Evolutionary conservation across 306 rosid genomes (phyloP).

Genomic region (Trifolium fragiferum): DNA sequence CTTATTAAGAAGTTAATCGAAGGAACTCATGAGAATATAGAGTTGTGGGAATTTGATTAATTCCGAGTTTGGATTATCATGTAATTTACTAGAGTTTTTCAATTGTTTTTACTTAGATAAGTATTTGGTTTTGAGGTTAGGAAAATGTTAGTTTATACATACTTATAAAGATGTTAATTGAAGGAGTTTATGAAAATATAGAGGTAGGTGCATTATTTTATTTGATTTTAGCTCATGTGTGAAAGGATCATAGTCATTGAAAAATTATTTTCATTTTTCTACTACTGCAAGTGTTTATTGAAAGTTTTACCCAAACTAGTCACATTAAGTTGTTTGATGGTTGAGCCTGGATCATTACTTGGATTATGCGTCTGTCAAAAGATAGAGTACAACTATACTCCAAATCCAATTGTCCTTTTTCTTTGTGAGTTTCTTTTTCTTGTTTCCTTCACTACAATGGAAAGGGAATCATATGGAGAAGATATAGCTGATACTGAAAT

Average conservation of each 20-base stretch:
- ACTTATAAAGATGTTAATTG: neutral
- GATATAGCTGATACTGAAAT: slow-evolving; percentile 85
- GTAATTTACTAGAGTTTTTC: neutral
- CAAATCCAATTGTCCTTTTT: neutral
- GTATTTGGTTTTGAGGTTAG: neutral
- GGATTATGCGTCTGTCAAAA: slow-evolving; percentile 9
- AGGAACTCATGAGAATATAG: neutral
- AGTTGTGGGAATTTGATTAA: neutral
- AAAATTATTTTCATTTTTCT: neutral
- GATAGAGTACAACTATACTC: slow-evolving; percentile 23
- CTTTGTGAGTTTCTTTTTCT: slow-evolving; percentile 18
- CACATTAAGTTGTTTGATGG: neutral
- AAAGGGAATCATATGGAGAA: slow-evolving; percentile 86
- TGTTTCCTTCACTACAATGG: slow-evolving; percentile 50
- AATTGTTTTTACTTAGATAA: neutral
- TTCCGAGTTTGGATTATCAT: neutral
- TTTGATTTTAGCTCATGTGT: no score
- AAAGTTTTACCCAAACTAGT: slow-evolving; percentile 16
- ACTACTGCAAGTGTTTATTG: slow-evolving; percentile 2
- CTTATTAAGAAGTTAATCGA: neutral
- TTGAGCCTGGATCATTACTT: neutral
- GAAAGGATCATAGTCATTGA: neutral
- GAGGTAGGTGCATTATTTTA: neutral
- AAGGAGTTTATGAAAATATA: neutral
- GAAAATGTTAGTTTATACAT: neutral